These are phyloP conservation scores for Vanrija sp. DNA, from an alignment of 1,284 basidiomycete genomes.

Conservation along the genomic window DNA sequence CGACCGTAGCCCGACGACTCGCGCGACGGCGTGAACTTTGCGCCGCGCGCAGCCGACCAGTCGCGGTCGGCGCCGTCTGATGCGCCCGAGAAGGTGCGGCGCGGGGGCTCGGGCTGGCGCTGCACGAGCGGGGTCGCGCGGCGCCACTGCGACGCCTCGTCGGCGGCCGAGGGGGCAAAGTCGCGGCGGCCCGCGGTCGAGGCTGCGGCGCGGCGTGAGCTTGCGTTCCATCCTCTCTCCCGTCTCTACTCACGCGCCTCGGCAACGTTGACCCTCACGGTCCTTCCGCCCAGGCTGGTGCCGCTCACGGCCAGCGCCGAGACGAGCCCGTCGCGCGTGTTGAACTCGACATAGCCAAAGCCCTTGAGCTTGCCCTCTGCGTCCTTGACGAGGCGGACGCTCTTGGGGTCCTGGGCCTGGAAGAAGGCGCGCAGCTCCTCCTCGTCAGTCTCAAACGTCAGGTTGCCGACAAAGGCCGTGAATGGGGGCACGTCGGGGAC, in stretches of 20 bases:
- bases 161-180: conserved; percentile 48
- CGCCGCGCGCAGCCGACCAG: conserved; percentile 50
- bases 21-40: conserved; percentile 49
- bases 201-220: background rate
- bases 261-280: conserved; percentile 86
- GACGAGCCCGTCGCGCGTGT: conserved; percentile 74
- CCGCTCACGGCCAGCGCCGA: conserved; percentile 66
- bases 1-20: conserved; percentile 35
- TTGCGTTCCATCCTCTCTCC: background rate
- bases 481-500: conserved; percentile 91
- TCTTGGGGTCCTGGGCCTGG: conserved; percentile 60
- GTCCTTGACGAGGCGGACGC: conserved; percentile 88
- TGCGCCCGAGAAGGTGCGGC: conserved; percentile 31
- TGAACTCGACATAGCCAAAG: conserved; percentile 96
- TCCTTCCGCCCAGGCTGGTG: conserved; percentile 66
- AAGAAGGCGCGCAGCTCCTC: conserved; percentile 80
- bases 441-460: conserved; percentile 88
- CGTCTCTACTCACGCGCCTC: conserved; percentile 71
- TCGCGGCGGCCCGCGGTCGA: conserved; percentile 27
- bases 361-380: conserved; percentile 90
- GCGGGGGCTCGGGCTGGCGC: conserved; percentile 44
- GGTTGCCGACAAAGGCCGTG: conserved; percentile 93
- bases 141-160: conserved; percentile 66
- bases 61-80: conserved; percentile 40
- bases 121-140: conserved; percentile 77